Percentiles rank a stretch among this genome's conserved stretches.
Conservation (phyloP, 176 grass and related monocot species). For the Chloris gayana region DNA sequence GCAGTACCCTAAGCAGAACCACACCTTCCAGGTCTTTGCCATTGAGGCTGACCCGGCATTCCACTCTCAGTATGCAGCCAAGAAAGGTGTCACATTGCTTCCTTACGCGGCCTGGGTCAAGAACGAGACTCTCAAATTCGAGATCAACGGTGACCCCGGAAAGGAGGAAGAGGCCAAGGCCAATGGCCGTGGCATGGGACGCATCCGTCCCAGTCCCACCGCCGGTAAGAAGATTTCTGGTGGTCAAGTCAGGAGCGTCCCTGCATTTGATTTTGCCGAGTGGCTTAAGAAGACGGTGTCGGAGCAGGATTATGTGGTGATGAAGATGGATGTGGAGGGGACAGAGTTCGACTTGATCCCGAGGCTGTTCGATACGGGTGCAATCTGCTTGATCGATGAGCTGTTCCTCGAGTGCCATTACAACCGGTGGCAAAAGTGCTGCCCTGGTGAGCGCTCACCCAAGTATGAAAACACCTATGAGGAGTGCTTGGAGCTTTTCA, state of each 20-base stretch:
- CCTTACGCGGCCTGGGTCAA: slow-evolving; percentile 72
- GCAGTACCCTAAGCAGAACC: slow-evolving; percentile 85
- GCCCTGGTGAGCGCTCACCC: slow-evolving; percentile 66
- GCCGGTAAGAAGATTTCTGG: slow-evolving; percentile 16
- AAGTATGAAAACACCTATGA: slow-evolving; percentile 70
- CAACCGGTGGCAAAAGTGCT: slow-evolving; percentile 85
- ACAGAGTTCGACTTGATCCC: slow-evolving; percentile 77
- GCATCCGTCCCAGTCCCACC: slow-evolving; percentile 44
- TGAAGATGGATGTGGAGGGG: slow-evolving; percentile 91
- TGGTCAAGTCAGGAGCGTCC: slow-evolving; percentile 46
- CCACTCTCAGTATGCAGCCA: slow-evolving; percentile 60
- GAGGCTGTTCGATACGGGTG: slow-evolving; percentile 53
- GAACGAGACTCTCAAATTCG: slow-evolving; percentile 75
- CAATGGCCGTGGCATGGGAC: slow-evolving; percentile 63
- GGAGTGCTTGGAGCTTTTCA: slow-evolving; percentile 71
- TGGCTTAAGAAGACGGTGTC: slow-evolving; percentile 64
- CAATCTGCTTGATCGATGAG: slow-evolving; percentile 68
- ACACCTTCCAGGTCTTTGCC: slow-evolving; percentile 78
- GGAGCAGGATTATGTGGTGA: slow-evolving; percentile 72
- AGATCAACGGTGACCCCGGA: slow-evolving; percentile 60
- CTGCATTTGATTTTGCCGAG: slow-evolving; percentile 67
- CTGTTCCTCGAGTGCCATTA: slow-evolving; percentile 91
- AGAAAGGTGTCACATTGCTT: slow-evolving; percentile 63
- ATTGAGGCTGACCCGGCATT: slow-evolving; percentile 75
- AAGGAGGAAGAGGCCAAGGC: slow-evolving; percentile 4